Evolutionary conservation across 768 basidiomycete species (phyloP), one percentile per base, ranked within the genome.

Genomic region (Suillus occidentalis): DNA sequence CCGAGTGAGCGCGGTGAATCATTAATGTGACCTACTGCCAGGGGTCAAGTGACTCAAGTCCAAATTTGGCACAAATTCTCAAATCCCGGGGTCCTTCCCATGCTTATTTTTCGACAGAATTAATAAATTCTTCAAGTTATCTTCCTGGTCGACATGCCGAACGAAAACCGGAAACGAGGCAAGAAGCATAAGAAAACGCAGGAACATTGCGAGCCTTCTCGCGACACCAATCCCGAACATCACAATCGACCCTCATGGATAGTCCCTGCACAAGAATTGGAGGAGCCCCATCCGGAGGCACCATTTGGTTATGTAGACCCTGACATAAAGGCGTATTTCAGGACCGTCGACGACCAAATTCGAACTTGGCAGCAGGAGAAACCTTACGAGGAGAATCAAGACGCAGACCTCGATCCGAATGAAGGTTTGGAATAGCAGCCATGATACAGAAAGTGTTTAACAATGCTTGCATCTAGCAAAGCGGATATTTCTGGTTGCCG

Each of bases 291-390:
- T 71, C 72, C 73, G 18, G 92, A 93, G 65, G 90, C 91, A 52
- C 95, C 95, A 2, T 97, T 95, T 74, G 96, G 95, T 64, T 90
- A 88, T 66, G 87, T 97, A 9, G 95, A 97, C 68, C 84, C 86
- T 22, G 95, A 97, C 72, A 81, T 97, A 37, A 97, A 97, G 75
- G 92, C 94, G 2, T 98, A 98, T 77, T 97, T 97, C 71, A 80
- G 90, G 53, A 93, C 88, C 1, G 94, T 97, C 13, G 94, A 97
- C 67, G 81, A 89, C 39, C 93, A 95, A 73, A 88, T 97, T 47
- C 88, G 87, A 57, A 88, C 91, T 68, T 98, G 95, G 93, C 92
- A 94, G 71, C 86, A 87, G 61, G 79, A 76, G 16, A 42, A 12
- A 59, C 58, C 40, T 13, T 42, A 42, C 39, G 78, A 72, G 6